Percentiles rank a stretch among this genome's conserved stretches.
phyloP scores from a whole-genome alignment of 768 basidiomycete species.

The Boletus rufocinnamomeus region DNA sequence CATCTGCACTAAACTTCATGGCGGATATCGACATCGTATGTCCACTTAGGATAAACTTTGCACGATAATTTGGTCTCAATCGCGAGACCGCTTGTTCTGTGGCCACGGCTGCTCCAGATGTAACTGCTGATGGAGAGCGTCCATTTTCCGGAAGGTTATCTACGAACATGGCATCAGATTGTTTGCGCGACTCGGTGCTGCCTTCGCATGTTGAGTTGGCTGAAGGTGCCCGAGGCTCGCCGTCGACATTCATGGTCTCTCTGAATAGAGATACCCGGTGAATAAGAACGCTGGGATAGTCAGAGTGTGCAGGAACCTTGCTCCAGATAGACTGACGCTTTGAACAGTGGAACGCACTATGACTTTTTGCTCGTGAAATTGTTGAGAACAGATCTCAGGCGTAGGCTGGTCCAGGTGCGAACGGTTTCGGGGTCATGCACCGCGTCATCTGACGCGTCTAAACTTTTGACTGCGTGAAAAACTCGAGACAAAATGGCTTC shows the following conservation, averaged over 20 bases:
- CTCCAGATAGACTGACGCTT: background rate
- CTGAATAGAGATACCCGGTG: background rate
- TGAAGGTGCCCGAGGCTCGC: slow-evolving; percentile 3
- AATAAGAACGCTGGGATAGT: background rate
- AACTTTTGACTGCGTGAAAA: slow-evolving; percentile 13
- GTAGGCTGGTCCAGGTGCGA: background rate
- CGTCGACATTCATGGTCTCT: slow-evolving; percentile 20
- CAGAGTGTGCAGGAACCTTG: background rate
- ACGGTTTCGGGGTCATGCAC: slow-evolving; percentile 15
- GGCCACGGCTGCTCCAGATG: background rate
- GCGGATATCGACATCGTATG: slow-evolving; percentile 83
- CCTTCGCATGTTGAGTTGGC: background rate
- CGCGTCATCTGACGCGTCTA: background rate
- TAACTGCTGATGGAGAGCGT: background rate
- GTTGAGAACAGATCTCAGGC: background rate
- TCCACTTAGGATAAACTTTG: slow-evolving; percentile 70
- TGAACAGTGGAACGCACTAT: background rate
- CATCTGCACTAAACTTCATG: slow-evolving; percentile 88
- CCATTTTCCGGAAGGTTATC: slow-evolving; percentile 8
- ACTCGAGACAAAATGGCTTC: slow-evolving; percentile 23
- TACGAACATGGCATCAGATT: slow-evolving; percentile 11
- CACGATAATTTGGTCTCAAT: slow-evolving; percentile 52
- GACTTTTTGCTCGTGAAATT: background rate
- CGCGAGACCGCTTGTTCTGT: slow-evolving; percentile 9
- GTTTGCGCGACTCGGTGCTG: slow-evolving; percentile 7